Conservation (phyloP, 2,329 filamentous ascomycete genomes). For the Macrophomina pseudophaseolina region DNA sequence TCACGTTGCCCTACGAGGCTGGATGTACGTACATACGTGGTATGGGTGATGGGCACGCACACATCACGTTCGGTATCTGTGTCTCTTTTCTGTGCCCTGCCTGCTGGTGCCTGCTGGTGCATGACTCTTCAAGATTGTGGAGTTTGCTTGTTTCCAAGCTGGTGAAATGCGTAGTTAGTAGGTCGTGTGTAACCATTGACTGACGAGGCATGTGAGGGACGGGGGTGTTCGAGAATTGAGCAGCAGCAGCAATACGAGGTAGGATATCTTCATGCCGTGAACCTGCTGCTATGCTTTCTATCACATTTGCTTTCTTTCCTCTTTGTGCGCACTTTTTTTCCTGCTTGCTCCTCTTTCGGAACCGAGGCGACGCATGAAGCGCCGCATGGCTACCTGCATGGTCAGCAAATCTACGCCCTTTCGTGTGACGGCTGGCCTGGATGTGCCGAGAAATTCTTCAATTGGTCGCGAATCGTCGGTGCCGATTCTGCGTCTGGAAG, state of each 20-base stretch:
- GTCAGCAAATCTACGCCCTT: not conserved
- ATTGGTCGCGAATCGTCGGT: not conserved
- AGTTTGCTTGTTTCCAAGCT: not conserved
- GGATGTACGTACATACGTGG: no score
- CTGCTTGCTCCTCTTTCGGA: not conserved
- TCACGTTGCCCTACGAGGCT: no score
- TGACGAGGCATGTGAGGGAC: not conserved
- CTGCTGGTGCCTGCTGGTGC: not conserved
- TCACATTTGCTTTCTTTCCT: conserved; percentile 10
- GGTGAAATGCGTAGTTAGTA: no score
- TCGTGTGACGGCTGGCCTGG: not conserved
- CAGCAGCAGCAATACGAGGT: not conserved
- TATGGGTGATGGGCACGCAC: no score
- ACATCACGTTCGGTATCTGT: not conserved
- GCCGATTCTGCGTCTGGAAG: not conserved
- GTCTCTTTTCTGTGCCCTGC: no score
- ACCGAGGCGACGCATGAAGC: not conserved
- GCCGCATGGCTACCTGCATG: not conserved
- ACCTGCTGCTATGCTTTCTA: not conserved
- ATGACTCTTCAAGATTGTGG: not conserved
- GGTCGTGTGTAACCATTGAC: not conserved
- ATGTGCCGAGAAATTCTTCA: not conserved
- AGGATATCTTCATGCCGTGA: not conserved
- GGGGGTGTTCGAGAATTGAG: not conserved
- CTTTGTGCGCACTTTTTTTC: not conserved